phyloP scores from a whole-genome alignment of 257 asterid genomes.

The Fraxinus americana region DNA sequence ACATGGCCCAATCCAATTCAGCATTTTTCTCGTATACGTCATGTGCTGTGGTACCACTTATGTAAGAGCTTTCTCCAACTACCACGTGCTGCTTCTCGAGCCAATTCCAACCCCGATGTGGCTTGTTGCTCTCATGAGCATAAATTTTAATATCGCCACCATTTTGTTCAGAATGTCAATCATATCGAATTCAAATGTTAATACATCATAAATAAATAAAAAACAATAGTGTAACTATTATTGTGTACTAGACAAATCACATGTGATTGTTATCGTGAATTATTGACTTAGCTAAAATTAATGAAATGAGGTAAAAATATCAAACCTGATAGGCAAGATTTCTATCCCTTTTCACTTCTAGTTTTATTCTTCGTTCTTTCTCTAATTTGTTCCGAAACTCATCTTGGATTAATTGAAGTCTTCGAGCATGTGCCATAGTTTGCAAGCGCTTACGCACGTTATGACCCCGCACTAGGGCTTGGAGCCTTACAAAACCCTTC shows the following conservation, averaged over 20 bases:
- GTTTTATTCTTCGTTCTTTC: constrained; percentile 32
- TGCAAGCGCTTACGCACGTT: constrained; percentile 89
- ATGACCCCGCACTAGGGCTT: constrained; percentile 88
- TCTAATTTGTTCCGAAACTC: constrained; percentile 42
- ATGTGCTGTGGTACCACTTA: constrained; percentile 43
- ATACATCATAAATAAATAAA: background rate
- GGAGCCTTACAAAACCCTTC: constrained; percentile 91
- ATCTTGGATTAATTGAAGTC: constrained; percentile 61
- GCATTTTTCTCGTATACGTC: background rate
- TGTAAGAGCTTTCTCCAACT: constrained; percentile 50
- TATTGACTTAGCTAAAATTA: background rate
- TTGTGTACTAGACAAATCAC: background rate
- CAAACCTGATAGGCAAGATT: constrained; percentile 77
- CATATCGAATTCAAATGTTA: background rate
- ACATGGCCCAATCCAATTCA: background rate
- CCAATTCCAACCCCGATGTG: constrained; percentile 85
- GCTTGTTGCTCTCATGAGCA: constrained; percentile 36
- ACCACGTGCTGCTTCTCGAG: constrained; percentile 68
- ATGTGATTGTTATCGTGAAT: background rate
- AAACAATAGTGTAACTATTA: background rate
- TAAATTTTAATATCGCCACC: constrained; percentile 27
- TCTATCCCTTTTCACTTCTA: constrained; percentile 49
- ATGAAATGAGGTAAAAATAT: background rate
- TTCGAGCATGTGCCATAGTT: constrained; percentile 70
- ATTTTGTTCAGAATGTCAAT: constrained; percentile 23